Evolutionary conservation across 495 filamentous ascomycete species (phyloP).

Genomic region (Neurospora pannonica): DNA sequence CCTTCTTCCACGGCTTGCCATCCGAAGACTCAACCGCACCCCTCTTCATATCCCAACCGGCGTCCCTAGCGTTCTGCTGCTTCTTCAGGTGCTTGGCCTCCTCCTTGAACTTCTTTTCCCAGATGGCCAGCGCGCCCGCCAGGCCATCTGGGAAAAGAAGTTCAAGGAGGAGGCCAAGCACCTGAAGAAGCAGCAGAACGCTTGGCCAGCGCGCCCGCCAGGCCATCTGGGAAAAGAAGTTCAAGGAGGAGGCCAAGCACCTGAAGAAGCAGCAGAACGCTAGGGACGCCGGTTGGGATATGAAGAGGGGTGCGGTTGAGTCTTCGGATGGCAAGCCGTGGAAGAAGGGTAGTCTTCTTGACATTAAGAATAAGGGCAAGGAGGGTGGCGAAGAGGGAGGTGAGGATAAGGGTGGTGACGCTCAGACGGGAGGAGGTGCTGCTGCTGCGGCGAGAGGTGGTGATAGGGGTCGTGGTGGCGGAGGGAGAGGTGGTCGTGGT

Average conservation of each 20-base stretch:
- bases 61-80: slow-evolving; percentile 21
- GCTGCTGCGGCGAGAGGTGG: background rate
- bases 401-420: background rate
- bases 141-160: slow-evolving; percentile 87
- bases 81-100: slow-evolving; percentile 26
- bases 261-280: slow-evolving; percentile 10
- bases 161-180: slow-evolving; percentile 41
- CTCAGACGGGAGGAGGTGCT: slow-evolving; percentile 1
- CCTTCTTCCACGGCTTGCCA: slow-evolving; percentile 37
- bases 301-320: slow-evolving; percentile 36
- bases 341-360: slow-evolving; percentile 32
- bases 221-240: slow-evolving; percentile 89
- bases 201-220: slow-evolving; percentile 78
- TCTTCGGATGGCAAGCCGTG: slow-evolving; percentile 29
- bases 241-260: slow-evolving; percentile 33
- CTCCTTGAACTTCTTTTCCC: slow-evolving; percentile 78
- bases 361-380: background rate
- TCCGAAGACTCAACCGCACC: slow-evolving; percentile 31
- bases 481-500: background rate
- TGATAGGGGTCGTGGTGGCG: slow-evolving; percentile 10
- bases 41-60: slow-evolving; percentile 45
- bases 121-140: slow-evolving; percentile 73
- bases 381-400: slow-evolving; percentile 5
- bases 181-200: slow-evolving; percentile 9
- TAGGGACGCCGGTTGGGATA: slow-evolving; percentile 46